Evolutionary conservation across 2,329 filamentous ascomycete genomes (phyloP).

Genomic region (Knufia petricola): DNA sequence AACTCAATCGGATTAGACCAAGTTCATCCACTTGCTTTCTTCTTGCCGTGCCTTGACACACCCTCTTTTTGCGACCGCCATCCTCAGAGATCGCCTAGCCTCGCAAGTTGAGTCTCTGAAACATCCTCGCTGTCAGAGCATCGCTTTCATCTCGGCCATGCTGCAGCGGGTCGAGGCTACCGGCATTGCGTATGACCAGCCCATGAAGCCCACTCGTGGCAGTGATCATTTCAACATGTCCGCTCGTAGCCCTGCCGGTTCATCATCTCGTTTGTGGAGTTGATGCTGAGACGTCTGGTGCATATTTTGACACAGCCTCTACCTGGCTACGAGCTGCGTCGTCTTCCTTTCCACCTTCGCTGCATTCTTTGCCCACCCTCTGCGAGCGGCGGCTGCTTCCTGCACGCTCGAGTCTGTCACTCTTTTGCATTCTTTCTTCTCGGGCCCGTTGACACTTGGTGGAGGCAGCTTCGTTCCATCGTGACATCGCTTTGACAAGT

Average conservation of each 20-base stretch:
- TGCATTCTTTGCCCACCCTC: background rate
- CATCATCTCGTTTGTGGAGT: background rate
- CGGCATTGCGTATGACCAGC: conserved; percentile 2
- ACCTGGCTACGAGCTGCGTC: background rate
- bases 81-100: background rate
- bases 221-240: conserved; percentile 1
- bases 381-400: background rate
- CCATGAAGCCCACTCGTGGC: background rate
- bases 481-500: background rate
- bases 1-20: background rate
- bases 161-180: conserved; percentile 5
- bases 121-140: conserved; percentile 1
- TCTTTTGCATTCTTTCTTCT: background rate
- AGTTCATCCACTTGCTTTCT: background rate
- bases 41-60: background rate
- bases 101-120: background rate
- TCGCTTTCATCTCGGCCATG: background rate
- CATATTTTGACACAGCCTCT: background rate
- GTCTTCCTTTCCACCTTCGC: background rate
- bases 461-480: background rate
- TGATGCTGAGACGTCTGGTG: conserved; percentile 1
- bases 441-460: background rate
- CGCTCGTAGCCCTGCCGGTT: background rate
- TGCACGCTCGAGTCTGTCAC: background rate
- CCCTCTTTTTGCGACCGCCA: background rate